Evolutionary conservation across 2,329 filamentous ascomycete species (phyloP).

Genomic region (Zasmidium angulare): DNA sequence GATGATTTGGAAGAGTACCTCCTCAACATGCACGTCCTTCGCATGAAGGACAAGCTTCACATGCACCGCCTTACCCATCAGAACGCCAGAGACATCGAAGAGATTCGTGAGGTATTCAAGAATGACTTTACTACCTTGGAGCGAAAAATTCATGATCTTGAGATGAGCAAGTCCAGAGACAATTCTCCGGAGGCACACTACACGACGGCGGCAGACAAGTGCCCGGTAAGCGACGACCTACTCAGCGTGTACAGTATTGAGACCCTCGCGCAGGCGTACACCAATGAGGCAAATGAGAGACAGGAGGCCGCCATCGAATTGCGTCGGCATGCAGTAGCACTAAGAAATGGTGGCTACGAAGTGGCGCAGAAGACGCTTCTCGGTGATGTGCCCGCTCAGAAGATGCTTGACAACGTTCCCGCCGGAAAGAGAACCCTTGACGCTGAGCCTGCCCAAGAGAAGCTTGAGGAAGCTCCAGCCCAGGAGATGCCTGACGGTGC

Average conservation of each 20-base stretch:
- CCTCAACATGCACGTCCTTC: conserved; percentile 7
- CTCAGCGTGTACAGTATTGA: conserved; percentile 4
- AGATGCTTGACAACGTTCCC: no score
- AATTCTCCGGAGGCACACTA: neutral
- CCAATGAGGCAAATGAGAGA: conserved; percentile 6
- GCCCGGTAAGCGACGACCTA: neutral
- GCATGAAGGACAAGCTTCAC: conserved; percentile 12
- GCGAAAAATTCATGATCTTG: conserved; percentile 9
- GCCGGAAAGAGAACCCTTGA: no score
- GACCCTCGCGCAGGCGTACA: conserved; percentile 8
- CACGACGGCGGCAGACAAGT: neutral
- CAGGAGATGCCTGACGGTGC: neutral
- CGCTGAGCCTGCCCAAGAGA: no score
- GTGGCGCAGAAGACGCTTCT: neutral
- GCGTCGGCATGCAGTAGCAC: neutral
- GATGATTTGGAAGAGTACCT: conserved; percentile 6
- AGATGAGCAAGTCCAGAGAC: conserved; percentile 4
- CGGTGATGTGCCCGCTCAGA: no score
- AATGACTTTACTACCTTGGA: conserved; percentile 18
- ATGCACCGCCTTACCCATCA: conserved; percentile 5
- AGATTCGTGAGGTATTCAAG: conserved; percentile 5
- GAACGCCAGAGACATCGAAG: conserved; percentile 9
- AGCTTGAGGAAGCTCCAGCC: no score
- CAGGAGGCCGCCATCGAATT: conserved; percentile 3
- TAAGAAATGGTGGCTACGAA: neutral